A percentile compares a stretch with the other conserved stretches of the same genome.
These are phyloP conservation scores for Erythrophleum fordii DNA, from an alignment of 306 rosid genomes.

Conservation along the genomic window DNA sequence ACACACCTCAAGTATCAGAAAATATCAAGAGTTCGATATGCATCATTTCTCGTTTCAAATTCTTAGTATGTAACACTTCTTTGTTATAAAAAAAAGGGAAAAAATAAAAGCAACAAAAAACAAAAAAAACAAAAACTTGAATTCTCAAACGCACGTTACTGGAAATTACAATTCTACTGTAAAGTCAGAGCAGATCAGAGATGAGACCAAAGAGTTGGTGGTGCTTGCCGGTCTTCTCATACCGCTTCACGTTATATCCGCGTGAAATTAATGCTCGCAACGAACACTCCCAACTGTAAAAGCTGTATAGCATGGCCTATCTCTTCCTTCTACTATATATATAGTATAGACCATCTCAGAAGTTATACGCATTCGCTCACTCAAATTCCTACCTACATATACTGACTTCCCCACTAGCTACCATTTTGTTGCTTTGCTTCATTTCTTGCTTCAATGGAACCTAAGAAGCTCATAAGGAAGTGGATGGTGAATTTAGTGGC, in stretches of 20 bases:
- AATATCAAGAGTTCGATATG: not conserved
- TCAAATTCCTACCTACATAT: not conserved
- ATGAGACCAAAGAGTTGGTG: conserved; percentile 24
- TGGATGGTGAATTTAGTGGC: not conserved
- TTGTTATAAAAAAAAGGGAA: not conserved
- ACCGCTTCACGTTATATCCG: conserved; percentile 66
- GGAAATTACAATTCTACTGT: conserved; percentile 22
- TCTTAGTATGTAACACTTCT: not conserved
- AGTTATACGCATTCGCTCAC: conserved; percentile 36
- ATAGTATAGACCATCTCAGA: conserved; percentile 33
- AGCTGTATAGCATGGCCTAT: not conserved
- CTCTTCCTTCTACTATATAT: conserved; percentile 35
- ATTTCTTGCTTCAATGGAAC: conserved; percentile 42
- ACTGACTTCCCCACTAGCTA: not conserved
- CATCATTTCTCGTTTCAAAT: not conserved
- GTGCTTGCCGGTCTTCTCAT: conserved; percentile 33
- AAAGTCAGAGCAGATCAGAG: conserved; percentile 14
- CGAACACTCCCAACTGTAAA: conserved; percentile 64
- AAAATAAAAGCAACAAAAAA: not conserved
- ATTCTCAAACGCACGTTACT: not conserved
- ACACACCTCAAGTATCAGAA: not conserved
- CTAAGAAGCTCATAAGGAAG: conserved; percentile 26
- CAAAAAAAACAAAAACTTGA: not conserved
- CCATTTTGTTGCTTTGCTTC: not conserved
- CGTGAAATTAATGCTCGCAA: conserved; percentile 78